Evolutionary conservation across 2,329 filamentous ascomycete species (phyloP), one percentile per base, ranked within the genome.

Genomic region (Aspergillus sp.): DNA sequence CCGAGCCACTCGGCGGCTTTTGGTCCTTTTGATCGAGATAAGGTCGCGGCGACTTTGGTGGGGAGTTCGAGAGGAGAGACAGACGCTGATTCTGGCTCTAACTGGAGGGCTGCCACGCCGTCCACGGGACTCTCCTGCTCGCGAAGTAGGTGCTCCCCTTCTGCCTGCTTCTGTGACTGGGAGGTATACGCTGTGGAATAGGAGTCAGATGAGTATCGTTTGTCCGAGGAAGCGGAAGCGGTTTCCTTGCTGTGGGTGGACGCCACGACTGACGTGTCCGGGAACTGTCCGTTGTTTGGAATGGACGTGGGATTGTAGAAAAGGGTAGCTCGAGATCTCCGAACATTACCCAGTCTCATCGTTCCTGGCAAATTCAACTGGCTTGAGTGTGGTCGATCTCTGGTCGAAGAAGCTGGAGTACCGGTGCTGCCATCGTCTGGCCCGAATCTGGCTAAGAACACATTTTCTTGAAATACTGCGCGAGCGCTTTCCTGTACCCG

Each of bases 1-100:
- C 85, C 85, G 9, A 90, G 71, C 82, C 84, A 88, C 20, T 78
- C 78, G 69, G 69, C 83, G 77, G 61, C 80, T 80, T 17, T 83
- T 75, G 57, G 55, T 22, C 37, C 15, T 45, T 59, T 63, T 12
- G 55, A 10, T 30, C 10, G 25, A 10, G 25, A 30, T 30, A 12
- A 53, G 22, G 51, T 49, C 2, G 52, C 51, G 7, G 54, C 53
- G 4, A 62, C 51, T 45, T 61, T 62, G 23, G 57, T 59, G 19
- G 63, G 57, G 1, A 61, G 54, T 20, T 67, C 65, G 15, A 50
- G 53, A 1, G 57, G 56, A 12, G 6, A 19, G 17, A 20, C 17
- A 12, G 37, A 9, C 37, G 22, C 19, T 17, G 17, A 19, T 17
- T 7, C 15, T 19, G 37, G 6, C 10, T 12, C 25, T 30, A 4